Evolutionary conservation across 352 stramenopile genomes (phyloP).

Genomic region (Phytophthora macrochlamydospora): DNA sequence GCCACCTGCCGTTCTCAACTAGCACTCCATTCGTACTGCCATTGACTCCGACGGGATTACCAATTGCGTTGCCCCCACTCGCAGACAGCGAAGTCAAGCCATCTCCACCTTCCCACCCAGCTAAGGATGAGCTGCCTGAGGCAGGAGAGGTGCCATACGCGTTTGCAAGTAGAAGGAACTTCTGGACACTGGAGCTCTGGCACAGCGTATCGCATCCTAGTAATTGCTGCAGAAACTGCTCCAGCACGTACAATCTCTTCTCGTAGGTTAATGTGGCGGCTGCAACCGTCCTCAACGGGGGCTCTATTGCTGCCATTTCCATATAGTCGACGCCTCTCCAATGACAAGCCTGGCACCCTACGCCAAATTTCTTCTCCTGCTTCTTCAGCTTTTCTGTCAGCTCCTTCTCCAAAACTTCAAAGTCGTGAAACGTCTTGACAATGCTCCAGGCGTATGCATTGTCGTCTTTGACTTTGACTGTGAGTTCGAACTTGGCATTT

Average conservation of each 20-base stretch:
- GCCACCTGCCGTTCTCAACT: slow-evolving; percentile 78
- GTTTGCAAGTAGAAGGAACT: slow-evolving; percentile 67
- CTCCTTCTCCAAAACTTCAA: slow-evolving; percentile 71
- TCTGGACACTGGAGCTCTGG: slow-evolving; percentile 75
- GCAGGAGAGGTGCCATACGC: slow-evolving; percentile 19
- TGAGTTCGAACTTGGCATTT: slow-evolving; percentile 59
- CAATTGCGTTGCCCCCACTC: slow-evolving; percentile 5
- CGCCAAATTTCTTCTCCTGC: slow-evolving; percentile 72
- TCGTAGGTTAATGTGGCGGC: slow-evolving; percentile 55
- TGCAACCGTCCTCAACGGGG: slow-evolving; percentile 49
- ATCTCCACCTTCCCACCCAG: slow-evolving; percentile 26
- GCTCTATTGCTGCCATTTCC: slow-evolving; percentile 54
- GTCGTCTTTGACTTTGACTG: slow-evolving; percentile 63
- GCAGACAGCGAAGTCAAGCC: slow-evolving; percentile 14
- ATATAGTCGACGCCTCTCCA: slow-evolving; percentile 79
- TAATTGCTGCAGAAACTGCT: slow-evolving; percentile 77
- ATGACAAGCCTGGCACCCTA: slow-evolving; percentile 47
- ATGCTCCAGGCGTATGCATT: slow-evolving; percentile 66
- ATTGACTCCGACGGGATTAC: slow-evolving; percentile 17
- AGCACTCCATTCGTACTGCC: slow-evolving; percentile 32
- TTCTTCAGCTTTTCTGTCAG: slow-evolving; percentile 68
- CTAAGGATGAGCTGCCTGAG: slow-evolving; percentile 5
- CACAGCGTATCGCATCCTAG: slow-evolving; percentile 71
- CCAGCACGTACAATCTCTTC: slow-evolving; percentile 63
- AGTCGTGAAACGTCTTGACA: slow-evolving; percentile 73